Base-by-base conservation (phyloP, 1,284 basidiomycete species). In the Trichosporon sp. region DNA sequence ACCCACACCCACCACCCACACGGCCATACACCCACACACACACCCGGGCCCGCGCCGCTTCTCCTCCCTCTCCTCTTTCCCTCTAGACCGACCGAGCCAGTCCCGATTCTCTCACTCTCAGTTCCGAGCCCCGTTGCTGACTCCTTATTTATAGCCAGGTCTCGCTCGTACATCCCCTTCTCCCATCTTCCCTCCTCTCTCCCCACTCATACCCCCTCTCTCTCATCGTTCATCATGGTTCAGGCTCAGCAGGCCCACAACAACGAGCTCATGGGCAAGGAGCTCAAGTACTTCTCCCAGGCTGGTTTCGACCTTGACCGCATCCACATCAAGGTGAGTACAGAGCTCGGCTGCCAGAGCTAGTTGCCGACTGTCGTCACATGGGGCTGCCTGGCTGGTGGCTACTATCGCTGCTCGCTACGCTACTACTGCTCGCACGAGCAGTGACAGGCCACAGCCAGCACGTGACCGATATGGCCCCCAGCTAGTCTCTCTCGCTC, bases 251-350 rank as follows among this genome's bases (percentile, higher is more conserved):
- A 76, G 69, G 68, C 71, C 64, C 72, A 75, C 64, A 59, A 65
- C 65, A 78, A 79, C 70, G 69, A 73, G 69, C 76, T 94, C 76
- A 88, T 95, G 74, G 93, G 92, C 71, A 88, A 88, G 72, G 92
- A 97, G 78, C 86, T 99, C 76, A 90, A 94, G 81, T 93, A 96
- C 84, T 97, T 98, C 87, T 99, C 96, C 60, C 90, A 97, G 82
- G 95, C 96, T 68, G 95, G 95, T 70, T 99, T 99, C 83, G 96
- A 99, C 84, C 96, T 99, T 64, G 79, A 81, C 70, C 71, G 79
- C 61, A 79, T 81, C 64, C 80, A 81, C 74, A 81, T 81, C 75
- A 78, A 77, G 71, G 77, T 80, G 69, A 74, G 78, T 74, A 31
- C 13, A 8, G 16, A 8, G n/a, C n/a, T n/a, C n/a, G n/a, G n/a